Percentiles rank a stretch among this genome's conserved stretches.
These are phyloP conservation scores for Yarrowia bubula DNA, from an alignment of 805 yeast species.

Conservation along the genomic window DNA sequence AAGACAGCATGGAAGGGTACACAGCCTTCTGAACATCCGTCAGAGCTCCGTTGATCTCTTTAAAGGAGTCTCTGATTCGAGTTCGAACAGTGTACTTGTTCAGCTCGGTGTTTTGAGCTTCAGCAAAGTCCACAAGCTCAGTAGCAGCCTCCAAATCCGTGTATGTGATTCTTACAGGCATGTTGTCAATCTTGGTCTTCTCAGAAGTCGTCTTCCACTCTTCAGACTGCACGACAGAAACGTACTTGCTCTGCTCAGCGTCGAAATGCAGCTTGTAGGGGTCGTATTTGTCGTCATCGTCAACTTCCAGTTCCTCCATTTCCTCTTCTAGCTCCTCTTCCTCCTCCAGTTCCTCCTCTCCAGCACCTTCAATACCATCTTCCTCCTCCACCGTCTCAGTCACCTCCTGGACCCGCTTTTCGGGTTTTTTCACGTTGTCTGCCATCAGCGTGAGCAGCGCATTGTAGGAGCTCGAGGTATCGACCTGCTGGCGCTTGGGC, in stretches of 20 bases:
- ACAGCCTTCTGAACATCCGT: background rate
- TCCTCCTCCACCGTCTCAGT: conserved; percentile 29
- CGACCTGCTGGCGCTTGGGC: conserved; percentile 4
- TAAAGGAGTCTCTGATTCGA: background rate
- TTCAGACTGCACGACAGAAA: background rate
- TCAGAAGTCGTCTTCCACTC: conserved; percentile 4
- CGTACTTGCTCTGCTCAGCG: conserved; percentile 32
- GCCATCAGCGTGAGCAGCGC: conserved; percentile 3
- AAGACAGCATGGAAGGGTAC: background rate
- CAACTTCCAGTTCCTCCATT: background rate
- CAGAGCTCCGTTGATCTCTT: background rate
- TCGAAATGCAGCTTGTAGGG: conserved; percentile 77
- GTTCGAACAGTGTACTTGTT: conserved; percentile 1
- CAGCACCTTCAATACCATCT: conserved; percentile 36
- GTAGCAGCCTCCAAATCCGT: background rate
- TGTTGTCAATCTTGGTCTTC: background rate
- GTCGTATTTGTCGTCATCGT: conserved; percentile 44
- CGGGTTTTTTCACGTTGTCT: conserved; percentile 4
- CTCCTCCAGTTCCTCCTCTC: conserved; percentile 38
- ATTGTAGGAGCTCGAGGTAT: background rate
- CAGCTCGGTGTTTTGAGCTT: background rate
- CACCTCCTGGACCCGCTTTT: conserved; percentile 28
- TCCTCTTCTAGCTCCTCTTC: conserved; percentile 39
- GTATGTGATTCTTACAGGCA: background rate
- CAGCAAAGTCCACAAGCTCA: conserved; percentile 1